These are phyloP conservation scores for Salicornia ramosissima DNA, from an alignment of 148 eudicot genomes.

Conservation along the genomic window DNA sequence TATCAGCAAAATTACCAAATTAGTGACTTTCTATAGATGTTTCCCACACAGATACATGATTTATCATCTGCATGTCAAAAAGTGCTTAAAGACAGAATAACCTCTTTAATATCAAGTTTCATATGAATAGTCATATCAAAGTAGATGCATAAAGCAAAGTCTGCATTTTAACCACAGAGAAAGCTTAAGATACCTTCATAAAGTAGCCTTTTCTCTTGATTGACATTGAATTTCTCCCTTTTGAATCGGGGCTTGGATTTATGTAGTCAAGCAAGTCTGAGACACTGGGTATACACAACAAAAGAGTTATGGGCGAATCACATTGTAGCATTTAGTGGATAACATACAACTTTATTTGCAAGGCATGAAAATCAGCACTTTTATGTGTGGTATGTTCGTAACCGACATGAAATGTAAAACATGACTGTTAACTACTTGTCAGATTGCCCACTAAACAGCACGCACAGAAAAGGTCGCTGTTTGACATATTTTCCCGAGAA, in stretches of 20 bases:
- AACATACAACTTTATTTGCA: not conserved
- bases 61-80: not conserved
- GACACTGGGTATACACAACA: constrained; percentile 52
- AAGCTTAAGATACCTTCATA: constrained; percentile 47
- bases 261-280: constrained; percentile 99
- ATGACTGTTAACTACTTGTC: not conserved
- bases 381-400: not conserved
- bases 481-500: not conserved
- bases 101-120: not conserved
- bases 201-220: constrained; percentile 62
- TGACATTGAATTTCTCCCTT: constrained; percentile 62
- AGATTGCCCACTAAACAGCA: not conserved
- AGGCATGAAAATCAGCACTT: not conserved
- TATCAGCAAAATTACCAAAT: no score
- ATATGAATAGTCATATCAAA: constrained; percentile 3
- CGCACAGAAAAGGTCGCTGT: not conserved
- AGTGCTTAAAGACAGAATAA: not conserved
- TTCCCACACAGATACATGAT: not conserved
- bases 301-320: constrained; percentile 16
- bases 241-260: constrained; percentile 73
- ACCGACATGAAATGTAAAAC: not conserved
- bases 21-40: not conserved
- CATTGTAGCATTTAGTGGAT: not conserved
- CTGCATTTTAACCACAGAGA: not conserved
- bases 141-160: not conserved